Conservation (phyloP, 2,329 filamentous ascomycete species). For the Aspergillus cejpii region DNA sequence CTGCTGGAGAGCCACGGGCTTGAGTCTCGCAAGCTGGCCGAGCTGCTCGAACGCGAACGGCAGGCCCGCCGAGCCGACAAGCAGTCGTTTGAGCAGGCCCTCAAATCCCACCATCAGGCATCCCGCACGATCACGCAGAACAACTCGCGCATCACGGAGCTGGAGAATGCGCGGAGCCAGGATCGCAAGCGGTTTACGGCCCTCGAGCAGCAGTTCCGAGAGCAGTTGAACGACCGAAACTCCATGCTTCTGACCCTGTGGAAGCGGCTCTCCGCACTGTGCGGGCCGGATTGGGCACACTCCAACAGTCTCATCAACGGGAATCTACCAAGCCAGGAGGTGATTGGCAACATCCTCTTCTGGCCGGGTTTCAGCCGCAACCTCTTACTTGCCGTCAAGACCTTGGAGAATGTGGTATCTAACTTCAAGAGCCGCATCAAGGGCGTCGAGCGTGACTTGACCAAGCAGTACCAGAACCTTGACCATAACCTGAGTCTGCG, state of each 20-base stretch:
- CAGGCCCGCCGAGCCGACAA: slow-evolving; percentile 78
- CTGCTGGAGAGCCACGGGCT: slow-evolving; percentile 83
- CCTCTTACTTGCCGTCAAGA: slow-evolving; percentile 76
- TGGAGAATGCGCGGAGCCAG: slow-evolving; percentile 70
- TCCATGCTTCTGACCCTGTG: slow-evolving; percentile 80
- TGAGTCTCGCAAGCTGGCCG: slow-evolving; percentile 75
- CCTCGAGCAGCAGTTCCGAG: slow-evolving; percentile 73
- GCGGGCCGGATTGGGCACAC: slow-evolving; percentile 86
- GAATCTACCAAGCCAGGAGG: slow-evolving; percentile 75
- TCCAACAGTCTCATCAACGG: slow-evolving; percentile 84
- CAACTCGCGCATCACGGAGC: slow-evolving; percentile 74
- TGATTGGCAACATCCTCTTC: slow-evolving; percentile 71
- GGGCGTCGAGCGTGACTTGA: slow-evolving; percentile 79
- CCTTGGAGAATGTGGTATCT: slow-evolving; percentile 70
- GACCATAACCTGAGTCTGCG: slow-evolving; percentile 74
- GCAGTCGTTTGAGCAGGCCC: slow-evolving; percentile 77
- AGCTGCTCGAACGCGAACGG: slow-evolving; percentile 86
- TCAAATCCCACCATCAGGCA: slow-evolving; percentile 80
- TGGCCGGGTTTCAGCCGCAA: slow-evolving; percentile 82
- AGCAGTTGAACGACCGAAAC: slow-evolving; percentile 85
- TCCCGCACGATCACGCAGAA: slow-evolving; percentile 79
- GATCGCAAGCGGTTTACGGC: slow-evolving; percentile 70
- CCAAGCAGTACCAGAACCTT: slow-evolving; percentile 80
- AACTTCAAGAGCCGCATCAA: slow-evolving; percentile 75
- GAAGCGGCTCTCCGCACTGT: slow-evolving; percentile 78